Conservation (phyloP, 129 eudicot genomes). For the Erigeron canadensis region DNA sequence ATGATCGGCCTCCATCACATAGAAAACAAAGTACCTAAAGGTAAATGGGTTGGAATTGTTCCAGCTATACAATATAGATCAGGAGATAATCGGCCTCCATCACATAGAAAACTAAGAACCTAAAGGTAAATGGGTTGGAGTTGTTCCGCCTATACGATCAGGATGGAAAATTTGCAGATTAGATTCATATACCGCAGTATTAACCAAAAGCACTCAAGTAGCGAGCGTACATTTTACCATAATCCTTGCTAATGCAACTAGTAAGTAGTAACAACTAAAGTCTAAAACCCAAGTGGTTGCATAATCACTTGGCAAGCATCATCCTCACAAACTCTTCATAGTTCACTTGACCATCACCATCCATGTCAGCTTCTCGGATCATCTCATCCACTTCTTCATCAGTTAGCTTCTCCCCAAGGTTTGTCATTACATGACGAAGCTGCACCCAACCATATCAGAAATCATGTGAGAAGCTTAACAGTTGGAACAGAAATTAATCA, state of each 20-base stretch:
- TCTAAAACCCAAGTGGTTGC: neutral
- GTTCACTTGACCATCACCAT: slow-evolving; percentile 52
- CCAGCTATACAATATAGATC: too few relatives aligned
- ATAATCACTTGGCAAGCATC: slow-evolving; percentile 44
- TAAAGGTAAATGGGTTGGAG: too few relatives aligned
- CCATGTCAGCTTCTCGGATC: slow-evolving; percentile 51
- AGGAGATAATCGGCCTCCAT: neutral
- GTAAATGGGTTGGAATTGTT: too few relatives aligned
- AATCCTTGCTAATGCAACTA: neutral
- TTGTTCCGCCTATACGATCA: too few relatives aligned
- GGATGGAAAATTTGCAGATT: neutral
- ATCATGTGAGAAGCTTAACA: neutral
- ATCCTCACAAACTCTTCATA: slow-evolving; percentile 53
- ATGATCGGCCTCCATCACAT: too few relatives aligned
- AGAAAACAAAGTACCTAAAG: too few relatives aligned
- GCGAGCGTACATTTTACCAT: neutral
- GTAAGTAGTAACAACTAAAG: neutral
- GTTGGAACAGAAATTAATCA: neutral
- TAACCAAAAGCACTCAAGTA: neutral
- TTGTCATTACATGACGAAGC: slow-evolving; percentile 54
- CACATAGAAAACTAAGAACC: too few relatives aligned
- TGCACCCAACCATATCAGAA: slow-evolving; percentile 14
- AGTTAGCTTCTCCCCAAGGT: slow-evolving; percentile 53
- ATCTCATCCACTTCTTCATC: slow-evolving; percentile 58
- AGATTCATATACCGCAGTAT: neutral